Conservation (phyloP, 176 grass and related monocot species). For the Metroxylon sagu region DNA sequence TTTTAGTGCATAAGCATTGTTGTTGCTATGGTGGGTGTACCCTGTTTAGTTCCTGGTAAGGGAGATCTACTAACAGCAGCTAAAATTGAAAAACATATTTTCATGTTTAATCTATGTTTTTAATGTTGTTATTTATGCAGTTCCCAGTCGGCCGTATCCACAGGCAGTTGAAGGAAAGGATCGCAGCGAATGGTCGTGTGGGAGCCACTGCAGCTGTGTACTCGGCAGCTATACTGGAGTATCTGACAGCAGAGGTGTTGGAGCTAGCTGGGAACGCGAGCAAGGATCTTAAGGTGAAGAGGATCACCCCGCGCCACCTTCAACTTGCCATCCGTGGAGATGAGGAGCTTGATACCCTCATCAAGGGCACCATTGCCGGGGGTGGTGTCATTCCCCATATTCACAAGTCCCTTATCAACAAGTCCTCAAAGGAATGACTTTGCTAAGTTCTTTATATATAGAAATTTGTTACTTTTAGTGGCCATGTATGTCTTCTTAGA, state of each 20-base stretch:
- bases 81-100: too few species aligned
- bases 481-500: too few species aligned
- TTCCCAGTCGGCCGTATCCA: slow-evolving; percentile 20
- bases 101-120: too few species aligned
- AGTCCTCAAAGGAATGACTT: slow-evolving; percentile 14
- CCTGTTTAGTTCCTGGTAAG: too few species aligned
- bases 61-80: too few species aligned
- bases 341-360: slow-evolving; percentile 19
- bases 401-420: slow-evolving; percentile 22
- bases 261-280: slow-evolving; percentile 16
- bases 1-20: too few species aligned
- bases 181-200: slow-evolving; percentile 12
- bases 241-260: slow-evolving; percentile 13
- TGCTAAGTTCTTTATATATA: background rate
- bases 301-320: slow-evolving; percentile 11
- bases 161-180: slow-evolving; percentile 15
- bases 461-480: too few species aligned
- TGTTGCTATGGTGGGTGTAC: too few species aligned
- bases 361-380: slow-evolving; percentile 16
- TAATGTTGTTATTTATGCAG: background rate
- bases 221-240: slow-evolving; percentile 15
- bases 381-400: slow-evolving; percentile 21
- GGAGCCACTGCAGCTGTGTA: slow-evolving; percentile 19
- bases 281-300: slow-evolving; percentile 18
- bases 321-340: slow-evolving; percentile 15